Percentiles rank a stretch among this genome's conserved stretches.
Conservation (phyloP, 129 eudicot species). For the Flaveria trinervia region DNA sequence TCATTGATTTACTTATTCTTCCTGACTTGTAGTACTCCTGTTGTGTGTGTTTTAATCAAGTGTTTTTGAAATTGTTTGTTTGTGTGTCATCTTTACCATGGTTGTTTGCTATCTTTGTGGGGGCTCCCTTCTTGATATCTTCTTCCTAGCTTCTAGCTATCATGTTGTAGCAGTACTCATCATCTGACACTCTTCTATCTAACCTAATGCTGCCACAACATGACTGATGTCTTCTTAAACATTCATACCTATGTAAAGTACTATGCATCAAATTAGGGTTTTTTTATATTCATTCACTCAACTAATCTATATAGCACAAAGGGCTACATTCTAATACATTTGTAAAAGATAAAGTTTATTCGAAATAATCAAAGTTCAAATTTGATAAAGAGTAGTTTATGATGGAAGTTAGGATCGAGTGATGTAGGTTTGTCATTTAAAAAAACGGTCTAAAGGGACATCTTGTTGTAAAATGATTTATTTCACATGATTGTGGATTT, state of each 20-base stretch:
- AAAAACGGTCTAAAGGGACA: no score
- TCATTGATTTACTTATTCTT: constrained; percentile 16
- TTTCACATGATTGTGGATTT: no score
- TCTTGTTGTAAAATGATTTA: no score
- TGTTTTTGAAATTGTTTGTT: constrained; percentile 11
- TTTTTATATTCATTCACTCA: not conserved
- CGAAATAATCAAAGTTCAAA: no score
- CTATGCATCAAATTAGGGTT: constrained; percentile 12
- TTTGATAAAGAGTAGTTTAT: no score
- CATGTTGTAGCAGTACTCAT: constrained; percentile 13
- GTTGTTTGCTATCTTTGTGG: constrained; percentile 29
- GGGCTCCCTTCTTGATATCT: constrained; percentile 29
- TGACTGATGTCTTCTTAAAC: constrained; percentile 21
- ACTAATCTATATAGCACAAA: not conserved
- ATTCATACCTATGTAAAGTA: constrained; percentile 11
- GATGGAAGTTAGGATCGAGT: no score
- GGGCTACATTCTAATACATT: no score
- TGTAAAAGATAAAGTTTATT: no score
- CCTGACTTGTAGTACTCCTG: constrained; percentile 33
- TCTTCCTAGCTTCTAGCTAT: constrained; percentile 10
- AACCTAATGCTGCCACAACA: constrained; percentile 33
- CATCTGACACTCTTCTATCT: not conserved
- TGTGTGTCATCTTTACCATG: constrained; percentile 38
- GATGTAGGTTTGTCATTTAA: no score
- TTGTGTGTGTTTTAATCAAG: constrained; percentile 32